A percentile compares a stretch with the other conserved stretches of the same genome.
phyloP scores from a whole-genome alignment of 805 yeast species.

The Zygotorulaspora florentina region DNA sequence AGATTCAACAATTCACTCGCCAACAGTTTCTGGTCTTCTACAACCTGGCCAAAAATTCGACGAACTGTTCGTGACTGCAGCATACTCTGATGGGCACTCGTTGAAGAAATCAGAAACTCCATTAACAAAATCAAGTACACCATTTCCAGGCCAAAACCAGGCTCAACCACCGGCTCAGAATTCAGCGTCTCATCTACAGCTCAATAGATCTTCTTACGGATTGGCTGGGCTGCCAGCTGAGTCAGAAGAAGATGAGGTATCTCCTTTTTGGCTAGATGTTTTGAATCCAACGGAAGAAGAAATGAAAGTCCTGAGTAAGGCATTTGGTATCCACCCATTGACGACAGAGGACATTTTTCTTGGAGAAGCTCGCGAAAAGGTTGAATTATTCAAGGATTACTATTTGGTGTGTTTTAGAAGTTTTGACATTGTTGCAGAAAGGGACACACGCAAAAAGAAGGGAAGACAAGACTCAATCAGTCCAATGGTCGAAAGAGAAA shows the following conservation, averaged over 20 bases:
- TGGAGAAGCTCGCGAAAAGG: conserved; percentile 94
- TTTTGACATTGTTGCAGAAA: conserved; percentile 75
- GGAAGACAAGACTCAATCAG: conserved; percentile 23
- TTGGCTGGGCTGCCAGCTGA: conserved; percentile 3
- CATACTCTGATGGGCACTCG: conserved; percentile 25
- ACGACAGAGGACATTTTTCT: conserved; percentile 92
- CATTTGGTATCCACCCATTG: conserved; percentile 93
- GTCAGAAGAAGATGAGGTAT: conserved; percentile 35
- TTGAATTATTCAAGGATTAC: conserved; percentile 85
- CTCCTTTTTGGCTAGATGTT: conserved; percentile 92
- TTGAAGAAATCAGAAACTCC: conserved; percentile 10
- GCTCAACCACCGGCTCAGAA: conserved; percentile 3
- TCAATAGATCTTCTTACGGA: conserved; percentile 7
- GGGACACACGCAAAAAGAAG: conserved; percentile 49
- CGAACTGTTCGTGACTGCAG: conserved; percentile 55
- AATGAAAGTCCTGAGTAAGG: conserved; percentile 83
- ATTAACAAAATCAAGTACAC: conserved; percentile 9
- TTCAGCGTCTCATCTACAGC: conserved; percentile 5
- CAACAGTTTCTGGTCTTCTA: conserved; percentile 76
- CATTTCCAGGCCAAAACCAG: conserved; percentile 10
- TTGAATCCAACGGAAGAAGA: conserved; percentile 94
- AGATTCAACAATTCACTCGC: conserved; percentile 85
- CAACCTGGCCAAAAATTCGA: conserved; percentile 58
- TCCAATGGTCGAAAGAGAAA: conserved; percentile 12
- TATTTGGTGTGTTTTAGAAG: conserved; percentile 88